phyloP scores from a whole-genome alignment of 1,284 basidiomycete genomes.

The Sanghuangporus baumii region DNA sequence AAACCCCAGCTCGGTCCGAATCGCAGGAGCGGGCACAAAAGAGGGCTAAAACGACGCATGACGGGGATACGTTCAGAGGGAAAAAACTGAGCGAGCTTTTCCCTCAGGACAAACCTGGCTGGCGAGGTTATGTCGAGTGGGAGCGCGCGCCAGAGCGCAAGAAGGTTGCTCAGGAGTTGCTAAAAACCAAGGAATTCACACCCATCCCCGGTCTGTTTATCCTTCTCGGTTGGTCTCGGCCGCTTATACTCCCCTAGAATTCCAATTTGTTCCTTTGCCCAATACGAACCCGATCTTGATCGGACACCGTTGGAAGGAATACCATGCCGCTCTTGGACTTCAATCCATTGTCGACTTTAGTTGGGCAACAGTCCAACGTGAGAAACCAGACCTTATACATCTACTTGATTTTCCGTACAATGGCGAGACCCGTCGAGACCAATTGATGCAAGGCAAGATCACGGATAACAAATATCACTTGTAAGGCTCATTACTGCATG shows the following conservation, averaged over 20 bases:
- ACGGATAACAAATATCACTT: conserved; percentile 45
- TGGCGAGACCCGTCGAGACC: conserved; percentile 40
- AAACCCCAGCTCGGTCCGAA: no score
- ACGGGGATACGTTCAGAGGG: conserved; percentile 3
- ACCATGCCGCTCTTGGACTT: conserved; percentile 46
- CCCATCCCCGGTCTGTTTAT: conserved; percentile 34
- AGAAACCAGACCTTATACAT: conserved; percentile 50
- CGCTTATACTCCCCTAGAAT: conserved; percentile 30
- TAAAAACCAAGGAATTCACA: conserved; percentile 37
- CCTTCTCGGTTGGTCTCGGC: background rate
- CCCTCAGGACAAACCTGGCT: conserved; percentile 14
- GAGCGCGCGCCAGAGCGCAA: conserved; percentile 42
- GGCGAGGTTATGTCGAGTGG: conserved; percentile 37
- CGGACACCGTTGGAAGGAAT: conserved; percentile 50
- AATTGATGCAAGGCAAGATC: conserved; percentile 39
- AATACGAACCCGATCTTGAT: conserved; percentile 47
- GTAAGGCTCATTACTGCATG: conserved; percentile 26
- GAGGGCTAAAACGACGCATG: background rate
- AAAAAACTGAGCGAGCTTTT: conserved; percentile 14
- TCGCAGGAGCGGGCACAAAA: background rate
- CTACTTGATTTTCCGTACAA: conserved; percentile 51
- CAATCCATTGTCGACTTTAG: conserved; percentile 42
- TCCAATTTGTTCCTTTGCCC: conserved; percentile 45
- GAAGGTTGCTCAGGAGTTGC: conserved; percentile 33
- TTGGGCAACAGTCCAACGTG: conserved; percentile 48